Base-by-base conservation (phyloP, 2,329 filamentous ascomycete genomes). In the Zopfia rhizophila region DNA sequence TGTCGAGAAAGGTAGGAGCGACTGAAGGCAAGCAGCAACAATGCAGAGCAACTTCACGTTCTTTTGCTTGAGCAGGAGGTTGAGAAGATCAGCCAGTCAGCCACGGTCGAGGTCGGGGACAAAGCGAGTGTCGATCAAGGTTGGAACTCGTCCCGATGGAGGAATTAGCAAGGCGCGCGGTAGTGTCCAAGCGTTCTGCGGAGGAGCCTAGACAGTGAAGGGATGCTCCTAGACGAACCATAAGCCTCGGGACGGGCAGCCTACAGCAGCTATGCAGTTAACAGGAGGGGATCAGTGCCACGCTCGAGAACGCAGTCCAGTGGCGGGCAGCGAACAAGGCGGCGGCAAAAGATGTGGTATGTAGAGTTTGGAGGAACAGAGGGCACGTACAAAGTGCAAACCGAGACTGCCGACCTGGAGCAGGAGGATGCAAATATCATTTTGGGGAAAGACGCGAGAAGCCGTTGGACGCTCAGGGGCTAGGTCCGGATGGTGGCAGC, bases 161-260 rank as follows among this genome's bases (percentile, higher is more conserved):
- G 48, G 43, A 41, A 41, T 30, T 29, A 22, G 25, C 48, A 27
- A 48, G 48, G 46, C 49, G 51, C 49, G 28, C 28, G 18, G 23
- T 33, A 14, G 8, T 31, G 43, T 52, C 56, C 51, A 48, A 50
- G 60, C 57, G 54, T 39, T 32, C 45, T 54, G 58, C 51, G 52
- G 58, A 48, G 54, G 48, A 27, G 46, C 52, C 51, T 50, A 8
- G 42, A 55, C 44, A 50, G 37, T 7, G 7, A 27, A 25, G 32
- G 33, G 32, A 14, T 17, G 28, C 28, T 29, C 24, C 12, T 11
- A 25, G 10, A 17, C 33, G n/a, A 27, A 27, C 24, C 24, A 8
- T n/a, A 27, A 27, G 27, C 25, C 38, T 31, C 25, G 38, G 27
- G 32, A 28, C 17, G 38, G 27, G 18, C n/a, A n/a, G n/a, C n/a